Conservation (phyloP, 176 grass and related monocot species). For the Cymbopogon citratus region DNA sequence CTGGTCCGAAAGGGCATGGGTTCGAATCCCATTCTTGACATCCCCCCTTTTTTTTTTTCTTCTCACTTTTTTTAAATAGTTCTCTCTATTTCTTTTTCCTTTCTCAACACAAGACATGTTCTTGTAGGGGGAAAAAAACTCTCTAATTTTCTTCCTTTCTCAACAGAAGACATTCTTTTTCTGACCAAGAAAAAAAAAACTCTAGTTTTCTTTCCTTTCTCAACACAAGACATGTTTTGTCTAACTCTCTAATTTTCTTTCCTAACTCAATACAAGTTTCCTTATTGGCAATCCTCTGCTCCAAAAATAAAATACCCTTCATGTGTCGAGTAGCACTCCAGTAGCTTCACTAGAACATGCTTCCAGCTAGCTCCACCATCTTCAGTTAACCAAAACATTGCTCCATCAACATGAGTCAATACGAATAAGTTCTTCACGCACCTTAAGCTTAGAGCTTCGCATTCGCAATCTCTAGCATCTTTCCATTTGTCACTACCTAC, state of each 20-base stretch:
- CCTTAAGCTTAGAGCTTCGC: too few relatives aligned
- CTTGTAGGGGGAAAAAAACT: too few relatives aligned
- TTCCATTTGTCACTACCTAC: not conserved
- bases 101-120: too few relatives aligned
- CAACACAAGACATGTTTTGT: too few relatives aligned
- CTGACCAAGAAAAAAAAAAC: too few relatives aligned
- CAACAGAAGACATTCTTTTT: too few relatives aligned
- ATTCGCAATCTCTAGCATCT: not conserved
- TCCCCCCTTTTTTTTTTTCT: not conserved
- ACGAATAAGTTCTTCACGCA: not conserved
- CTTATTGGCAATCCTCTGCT: not conserved
- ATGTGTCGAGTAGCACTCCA: not conserved
- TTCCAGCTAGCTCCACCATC: not conserved
- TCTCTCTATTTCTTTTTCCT: not conserved
- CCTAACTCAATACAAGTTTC: not conserved
- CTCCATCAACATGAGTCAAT: not conserved
- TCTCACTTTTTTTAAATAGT: not conserved
- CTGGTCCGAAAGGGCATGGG: constrained; percentile 87
- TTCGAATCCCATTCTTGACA: constrained; percentile 76
- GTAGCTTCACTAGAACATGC: not conserved
- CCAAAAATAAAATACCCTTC: not conserved
- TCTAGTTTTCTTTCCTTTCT: not conserved
- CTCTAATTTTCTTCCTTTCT: not conserved
- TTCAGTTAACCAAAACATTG: constrained; percentile 18
- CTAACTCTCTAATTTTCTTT: not conserved